Conservation (phyloP, 352 stramenopile species). For the Pythium scleroteichum region DNA sequence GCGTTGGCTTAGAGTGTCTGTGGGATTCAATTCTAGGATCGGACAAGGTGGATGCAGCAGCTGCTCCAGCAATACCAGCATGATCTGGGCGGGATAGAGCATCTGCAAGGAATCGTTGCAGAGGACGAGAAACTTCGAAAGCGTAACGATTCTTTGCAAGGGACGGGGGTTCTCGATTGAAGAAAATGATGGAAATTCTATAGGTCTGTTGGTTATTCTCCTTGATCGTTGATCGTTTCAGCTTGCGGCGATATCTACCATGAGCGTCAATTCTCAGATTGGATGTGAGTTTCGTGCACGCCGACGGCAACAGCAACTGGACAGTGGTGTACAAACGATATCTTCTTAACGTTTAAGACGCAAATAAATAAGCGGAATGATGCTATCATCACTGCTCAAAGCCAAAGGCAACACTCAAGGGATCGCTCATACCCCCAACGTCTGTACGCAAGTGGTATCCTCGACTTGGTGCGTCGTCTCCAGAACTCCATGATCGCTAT, state of each 20-base stretch:
- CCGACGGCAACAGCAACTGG: conserved; percentile 23
- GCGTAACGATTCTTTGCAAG: no score
- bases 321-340: conserved; percentile 25
- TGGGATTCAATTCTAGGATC: no score
- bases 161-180: no score
- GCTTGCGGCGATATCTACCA: not conserved
- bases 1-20: no score
- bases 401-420: conserved; percentile 28
- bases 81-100: no score
- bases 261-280: conserved; percentile 11
- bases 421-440: conserved; percentile 30
- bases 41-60: no score
- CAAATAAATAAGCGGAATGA: no score
- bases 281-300: conserved; percentile 26
- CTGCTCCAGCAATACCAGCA: no score
- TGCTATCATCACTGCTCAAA: no score
- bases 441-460: conserved; percentile 32
- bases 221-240: not conserved
- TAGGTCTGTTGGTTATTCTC: not conserved
- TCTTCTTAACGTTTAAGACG: no score
- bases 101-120: no score
- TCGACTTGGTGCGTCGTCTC: conserved; percentile 26
- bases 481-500: conserved; percentile 28
- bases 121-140: no score
- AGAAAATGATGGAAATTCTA: not conserved